Evolutionary conservation across 2,329 filamentous ascomycete genomes (phyloP).

Genomic region (Pseudogymnoascus sp.): DNA sequence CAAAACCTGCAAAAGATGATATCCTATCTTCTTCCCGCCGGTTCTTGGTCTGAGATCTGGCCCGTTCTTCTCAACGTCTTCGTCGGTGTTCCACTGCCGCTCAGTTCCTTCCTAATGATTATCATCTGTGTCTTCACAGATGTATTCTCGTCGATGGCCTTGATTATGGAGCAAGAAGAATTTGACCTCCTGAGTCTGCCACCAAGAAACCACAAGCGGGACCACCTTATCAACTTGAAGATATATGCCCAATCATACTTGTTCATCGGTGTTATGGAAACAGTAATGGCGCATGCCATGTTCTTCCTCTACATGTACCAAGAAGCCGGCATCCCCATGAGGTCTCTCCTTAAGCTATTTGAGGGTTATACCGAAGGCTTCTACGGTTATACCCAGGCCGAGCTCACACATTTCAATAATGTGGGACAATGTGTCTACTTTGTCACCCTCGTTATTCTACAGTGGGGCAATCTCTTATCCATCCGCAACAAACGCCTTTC

Average conservation of each 20-base stretch:
- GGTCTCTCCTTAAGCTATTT: conserved; percentile 42
- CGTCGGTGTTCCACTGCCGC: conserved; percentile 44
- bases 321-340: conserved; percentile 40
- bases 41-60: conserved; percentile 50
- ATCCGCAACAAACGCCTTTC: conserved; percentile 44
- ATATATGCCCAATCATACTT: conserved; percentile 46
- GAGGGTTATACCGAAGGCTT: conserved; percentile 42
- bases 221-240: conserved; percentile 45
- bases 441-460: conserved; percentile 45
- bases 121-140: conserved; percentile 51
- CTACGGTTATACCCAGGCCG: conserved; percentile 38
- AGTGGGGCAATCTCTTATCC: conserved; percentile 46
- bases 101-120: conserved; percentile 50
- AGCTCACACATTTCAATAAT: conserved; percentile 42
- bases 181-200: conserved; percentile 45
- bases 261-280: conserved; percentile 46
- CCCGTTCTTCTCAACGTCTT: conserved; percentile 49
- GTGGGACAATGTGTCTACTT: conserved; percentile 47
- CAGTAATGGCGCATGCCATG: conserved; percentile 43
- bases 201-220: conserved; percentile 41
- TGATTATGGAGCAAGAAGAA: conserved; percentile 50
- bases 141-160: conserved; percentile 41
- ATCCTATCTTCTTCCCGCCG: conserved; percentile 46
- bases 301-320: conserved; percentile 47
- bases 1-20: conserved; percentile 66